Evolutionary conservation across 2,329 filamentous ascomycete species (phyloP).

Genomic region (Botrytis paeoniae): DNA sequence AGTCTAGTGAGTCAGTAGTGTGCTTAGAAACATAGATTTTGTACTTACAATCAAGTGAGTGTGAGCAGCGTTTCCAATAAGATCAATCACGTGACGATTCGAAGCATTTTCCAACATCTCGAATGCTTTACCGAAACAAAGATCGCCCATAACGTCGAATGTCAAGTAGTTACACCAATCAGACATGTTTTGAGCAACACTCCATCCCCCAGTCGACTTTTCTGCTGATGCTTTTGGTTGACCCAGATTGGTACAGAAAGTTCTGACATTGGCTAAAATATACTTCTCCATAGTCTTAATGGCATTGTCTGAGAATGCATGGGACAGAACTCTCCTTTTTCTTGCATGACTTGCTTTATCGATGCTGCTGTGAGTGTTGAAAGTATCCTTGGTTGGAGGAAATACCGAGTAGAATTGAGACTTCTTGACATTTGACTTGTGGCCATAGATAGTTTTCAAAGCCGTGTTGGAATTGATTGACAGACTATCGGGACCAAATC

Average conservation of each 20-base stretch:
- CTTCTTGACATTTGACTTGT: conserved; percentile 62
- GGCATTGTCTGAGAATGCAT: conserved; percentile 53
- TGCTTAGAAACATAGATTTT: background rate
- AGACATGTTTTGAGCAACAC: conserved; percentile 58
- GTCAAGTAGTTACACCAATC: conserved; percentile 43
- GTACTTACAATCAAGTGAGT: conserved; percentile 60
- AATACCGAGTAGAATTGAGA: conserved; percentile 72
- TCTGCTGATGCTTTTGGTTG: conserved; percentile 41
- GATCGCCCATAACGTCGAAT: conserved; percentile 50
- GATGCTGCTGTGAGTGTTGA: conserved; percentile 71
- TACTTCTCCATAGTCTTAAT: conserved; percentile 38
- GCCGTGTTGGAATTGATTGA: conserved; percentile 72
- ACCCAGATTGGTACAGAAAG: conserved; percentile 58
- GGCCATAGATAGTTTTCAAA: conserved; percentile 64
- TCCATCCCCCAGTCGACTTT: conserved; percentile 44
- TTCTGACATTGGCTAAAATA: conserved; percentile 41
- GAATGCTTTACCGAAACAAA: conserved; percentile 51
- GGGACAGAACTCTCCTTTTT: conserved; percentile 62
- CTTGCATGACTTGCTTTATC: conserved; percentile 67
- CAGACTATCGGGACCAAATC: conserved; percentile 73
- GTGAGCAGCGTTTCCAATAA: conserved; percentile 66
- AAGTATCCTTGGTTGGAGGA: conserved; percentile 59
- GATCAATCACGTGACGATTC: conserved; percentile 63
- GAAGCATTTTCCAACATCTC: conserved; percentile 48
- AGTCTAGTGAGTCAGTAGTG: conserved; percentile 25